Evolutionary conservation across 495 filamentous ascomycete genomes (phyloP).

Genomic region (Xylaria sp.): DNA sequence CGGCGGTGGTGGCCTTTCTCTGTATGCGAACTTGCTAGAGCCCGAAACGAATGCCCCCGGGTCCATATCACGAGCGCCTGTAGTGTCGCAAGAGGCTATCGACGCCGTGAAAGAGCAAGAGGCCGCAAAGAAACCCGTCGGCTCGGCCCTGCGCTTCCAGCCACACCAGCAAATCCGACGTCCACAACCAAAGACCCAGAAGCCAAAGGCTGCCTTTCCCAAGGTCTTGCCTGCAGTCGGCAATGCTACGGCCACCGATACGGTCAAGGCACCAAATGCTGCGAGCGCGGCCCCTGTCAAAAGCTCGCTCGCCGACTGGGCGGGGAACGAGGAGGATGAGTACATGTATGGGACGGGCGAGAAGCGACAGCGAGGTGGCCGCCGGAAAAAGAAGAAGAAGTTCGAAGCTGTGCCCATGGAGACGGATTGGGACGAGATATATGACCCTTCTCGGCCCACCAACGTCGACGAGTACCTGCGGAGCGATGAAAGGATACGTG

Average conservation of each 20-base stretch:
- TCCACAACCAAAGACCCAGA: conserved; percentile 72
- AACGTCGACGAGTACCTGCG: conserved; percentile 85
- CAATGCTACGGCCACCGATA: conserved; percentile 9
- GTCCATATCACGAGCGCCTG: conserved; percentile 75
- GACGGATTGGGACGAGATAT: conserved; percentile 93
- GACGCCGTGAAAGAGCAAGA: conserved; percentile 60
- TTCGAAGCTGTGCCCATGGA: conserved; percentile 63
- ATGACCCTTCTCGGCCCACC: conserved; percentile 84
- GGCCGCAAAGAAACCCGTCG: conserved; percentile 74
- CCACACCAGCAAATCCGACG: conserved; percentile 60
- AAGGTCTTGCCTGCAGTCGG: conserved; percentile 38
- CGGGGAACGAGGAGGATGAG: conserved; percentile 70
- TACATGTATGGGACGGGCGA: conserved; percentile 55
- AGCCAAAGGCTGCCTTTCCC: conserved; percentile 70
- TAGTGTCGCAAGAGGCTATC: conserved; percentile 67
- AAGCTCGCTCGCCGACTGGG: conserved; percentile 85
- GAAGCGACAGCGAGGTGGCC: conserved; percentile 78
- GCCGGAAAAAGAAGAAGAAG: conserved; percentile 72
- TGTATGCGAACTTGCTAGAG: conserved; percentile 65
- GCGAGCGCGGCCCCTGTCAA: conserved; percentile 52
- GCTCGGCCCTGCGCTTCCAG: conserved; percentile 86
- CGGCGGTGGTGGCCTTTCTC: conserved; percentile 48
- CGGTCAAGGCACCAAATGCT: conserved; percentile 20
- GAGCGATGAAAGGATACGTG: conserved; percentile 81
- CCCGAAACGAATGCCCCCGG: conserved; percentile 45